Evolutionary conservation across 176 grass and related monocot genomes (phyloP).

Genomic region (Hordeum vulgare): DNA sequence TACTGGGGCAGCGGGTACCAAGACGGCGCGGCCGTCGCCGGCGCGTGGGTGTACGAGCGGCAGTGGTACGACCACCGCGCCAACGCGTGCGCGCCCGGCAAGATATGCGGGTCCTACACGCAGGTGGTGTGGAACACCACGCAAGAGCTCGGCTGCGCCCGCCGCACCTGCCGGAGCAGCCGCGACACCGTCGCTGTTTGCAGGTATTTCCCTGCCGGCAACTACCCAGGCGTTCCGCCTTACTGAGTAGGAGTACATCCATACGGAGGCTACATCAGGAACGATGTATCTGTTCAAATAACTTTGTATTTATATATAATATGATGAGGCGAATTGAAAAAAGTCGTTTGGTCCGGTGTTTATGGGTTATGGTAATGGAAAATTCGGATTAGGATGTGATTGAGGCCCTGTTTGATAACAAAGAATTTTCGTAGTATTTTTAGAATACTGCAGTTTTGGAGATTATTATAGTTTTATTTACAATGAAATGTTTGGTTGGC

Average conservation of each 20-base stretch:
- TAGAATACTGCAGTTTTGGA: too few relatives aligned
- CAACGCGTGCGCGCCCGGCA: neutral
- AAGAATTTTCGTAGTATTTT: too few relatives aligned
- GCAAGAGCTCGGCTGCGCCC: neutral
- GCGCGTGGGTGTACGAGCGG: neutral
- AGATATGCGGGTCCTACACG: neutral
- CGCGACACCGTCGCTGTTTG: constrained; percentile 16
- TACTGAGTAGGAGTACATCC: constrained; percentile 17
- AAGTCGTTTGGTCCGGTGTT: neutral
- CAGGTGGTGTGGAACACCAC: neutral
- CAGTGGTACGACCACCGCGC: constrained; percentile 7
- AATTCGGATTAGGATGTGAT: neutral
- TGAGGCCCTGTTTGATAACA: too few relatives aligned
- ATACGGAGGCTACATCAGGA: neutral
- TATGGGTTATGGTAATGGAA: neutral
- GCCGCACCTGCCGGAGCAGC: neutral
- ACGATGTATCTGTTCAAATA: neutral
- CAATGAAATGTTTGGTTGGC: too few relatives aligned
- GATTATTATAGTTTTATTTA: too few relatives aligned
- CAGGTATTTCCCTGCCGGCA: constrained; percentile 39
- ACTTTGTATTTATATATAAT: neutral
- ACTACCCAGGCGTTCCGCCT: constrained; percentile 1
- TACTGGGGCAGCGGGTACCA: neutral
- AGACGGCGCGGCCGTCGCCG: neutral
- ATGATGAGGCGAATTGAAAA: neutral